Conservation (phyloP, 768 basidiomycete species). For the Pulveroboletus sp. region DNA sequence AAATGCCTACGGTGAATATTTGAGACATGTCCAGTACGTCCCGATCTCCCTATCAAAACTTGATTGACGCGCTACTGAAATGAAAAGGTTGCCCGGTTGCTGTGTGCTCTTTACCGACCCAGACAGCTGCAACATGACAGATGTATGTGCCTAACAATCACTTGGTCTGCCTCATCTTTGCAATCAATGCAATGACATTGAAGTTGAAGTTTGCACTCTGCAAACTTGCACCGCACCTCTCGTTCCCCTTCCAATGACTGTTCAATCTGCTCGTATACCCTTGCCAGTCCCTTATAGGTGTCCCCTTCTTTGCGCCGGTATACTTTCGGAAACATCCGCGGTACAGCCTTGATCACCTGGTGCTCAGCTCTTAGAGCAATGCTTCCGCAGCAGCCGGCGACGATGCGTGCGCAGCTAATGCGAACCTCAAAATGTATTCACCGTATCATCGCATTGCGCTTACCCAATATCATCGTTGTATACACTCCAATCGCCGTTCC, state of each 20-base stretch:
- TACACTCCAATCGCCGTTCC: constrained; percentile 50
- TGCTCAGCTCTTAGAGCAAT: constrained; percentile 45
- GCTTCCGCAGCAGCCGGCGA: constrained; percentile 63
- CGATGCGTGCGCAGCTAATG: constrained; percentile 49
- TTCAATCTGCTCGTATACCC: constrained; percentile 44
- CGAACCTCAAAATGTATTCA: constrained; percentile 1
- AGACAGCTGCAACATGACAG: constrained; percentile 11
- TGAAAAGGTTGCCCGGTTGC: constrained; percentile 22
- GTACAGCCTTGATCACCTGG: constrained; percentile 38
- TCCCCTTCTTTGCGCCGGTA: constrained; percentile 50
- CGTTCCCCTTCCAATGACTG: constrained; percentile 36
- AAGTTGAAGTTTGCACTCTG: no score
- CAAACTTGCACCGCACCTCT: constrained; percentile 41
- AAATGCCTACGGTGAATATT: neutral
- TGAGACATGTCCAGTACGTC: neutral
- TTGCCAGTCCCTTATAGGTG: constrained; percentile 47
- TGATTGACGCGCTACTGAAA: constrained; percentile 20
- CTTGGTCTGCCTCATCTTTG: constrained; percentile 25
- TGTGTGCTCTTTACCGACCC: constrained; percentile 13
- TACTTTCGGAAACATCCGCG: constrained; percentile 57
- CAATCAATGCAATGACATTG: no score
- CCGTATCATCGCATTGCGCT: constrained; percentile 7
- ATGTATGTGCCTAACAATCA: constrained; percentile 6
- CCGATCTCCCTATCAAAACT: constrained; percentile 8
- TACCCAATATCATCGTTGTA: constrained; percentile 57